phyloP scores from a whole-genome alignment of 129 eudicot species.

The Logfia minima region DNA sequence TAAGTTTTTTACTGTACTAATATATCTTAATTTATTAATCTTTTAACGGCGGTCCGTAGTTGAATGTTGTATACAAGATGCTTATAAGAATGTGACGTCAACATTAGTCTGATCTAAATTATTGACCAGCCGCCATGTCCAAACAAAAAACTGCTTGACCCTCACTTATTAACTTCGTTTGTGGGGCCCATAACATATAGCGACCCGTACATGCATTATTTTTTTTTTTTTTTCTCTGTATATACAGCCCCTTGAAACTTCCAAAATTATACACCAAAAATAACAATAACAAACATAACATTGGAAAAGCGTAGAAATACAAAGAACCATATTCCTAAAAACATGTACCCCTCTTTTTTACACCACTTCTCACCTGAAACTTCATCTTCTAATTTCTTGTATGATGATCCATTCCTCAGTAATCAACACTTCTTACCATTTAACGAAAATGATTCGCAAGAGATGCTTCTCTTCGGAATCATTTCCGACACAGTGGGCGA shows the following conservation, averaged over 20 bases:
- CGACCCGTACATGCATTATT: conserved; percentile 13
- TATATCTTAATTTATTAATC: neutral
- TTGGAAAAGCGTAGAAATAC: neutral
- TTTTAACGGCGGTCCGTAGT: conserved; percentile 15
- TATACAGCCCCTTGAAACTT: neutral
- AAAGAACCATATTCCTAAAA: neutral
- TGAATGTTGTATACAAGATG: conserved; percentile 2
- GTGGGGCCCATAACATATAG: neutral
- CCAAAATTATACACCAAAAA: neutral
- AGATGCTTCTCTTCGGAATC: conserved; percentile 27
- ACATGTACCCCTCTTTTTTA: conserved; percentile 20
- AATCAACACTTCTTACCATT: conserved; percentile 21
- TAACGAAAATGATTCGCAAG: conserved; percentile 25
- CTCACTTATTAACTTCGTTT: neutral
- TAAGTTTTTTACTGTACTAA: neutral
- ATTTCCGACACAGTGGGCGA: neutral
- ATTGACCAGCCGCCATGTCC: conserved; percentile 29
- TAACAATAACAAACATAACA: neutral
- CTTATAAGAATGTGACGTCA: neutral
- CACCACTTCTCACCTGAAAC: neutral
- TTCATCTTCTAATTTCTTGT: neutral
- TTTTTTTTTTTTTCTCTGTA: neutral
- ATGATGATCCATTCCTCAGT: neutral
- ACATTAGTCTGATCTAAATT: neutral
- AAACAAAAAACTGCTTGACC: conserved; percentile 20